Evolutionary conservation across 345 rosid genomes (phyloP), one percentile per base, ranked within the genome.

Genomic region (Geranium brycei): DNA sequence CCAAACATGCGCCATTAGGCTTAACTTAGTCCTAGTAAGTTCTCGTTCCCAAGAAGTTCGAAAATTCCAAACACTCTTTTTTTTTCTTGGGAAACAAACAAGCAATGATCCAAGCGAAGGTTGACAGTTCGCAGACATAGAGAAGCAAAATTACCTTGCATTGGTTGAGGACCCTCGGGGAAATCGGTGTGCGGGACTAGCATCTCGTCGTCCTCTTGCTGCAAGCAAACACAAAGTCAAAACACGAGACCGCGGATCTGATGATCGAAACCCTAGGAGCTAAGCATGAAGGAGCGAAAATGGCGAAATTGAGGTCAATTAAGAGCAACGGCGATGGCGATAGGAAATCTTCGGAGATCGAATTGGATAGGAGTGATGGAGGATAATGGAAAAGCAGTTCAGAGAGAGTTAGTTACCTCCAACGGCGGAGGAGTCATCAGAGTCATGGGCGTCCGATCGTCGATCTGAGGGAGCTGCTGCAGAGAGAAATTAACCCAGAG

Each of bases 141-240:
- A 66, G 35, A 23, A 8, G 4, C 30, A 70, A 55, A 18, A 32
- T 13, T n/a, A 73, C 87, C 87, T 78, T 83, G 85, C 85, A 83
- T 77, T 31, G 87, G 85, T 77, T 80, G 87, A 57, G 82, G 87
- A 69, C 83, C 83, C 4, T 80, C 81, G 51, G 74, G 70, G 60
- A 80, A 68, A 58, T 80, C 87, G 7, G 81, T 59, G 69, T 83
- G 78, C 30, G 87, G 87, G 51, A 83, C 87, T 63, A 83, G 76
- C 87, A 83, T 80, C 81, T 83, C 85, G 40, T 83, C 87, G 73
- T 80, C 81, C 73, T 79, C 83, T 68, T 81, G 85, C 79, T 82
- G 73, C 79, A 35, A 47, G 57, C 58, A 70, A 67, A 59, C 56
- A 76, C n/a, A 51, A 68, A 56, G 65, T 40, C 66, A 76, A 59